These are phyloP conservation scores for Sporothrix schenckii DNA, from an alignment of 2,329 filamentous ascomycete genomes.

Conservation along the genomic window DNA sequence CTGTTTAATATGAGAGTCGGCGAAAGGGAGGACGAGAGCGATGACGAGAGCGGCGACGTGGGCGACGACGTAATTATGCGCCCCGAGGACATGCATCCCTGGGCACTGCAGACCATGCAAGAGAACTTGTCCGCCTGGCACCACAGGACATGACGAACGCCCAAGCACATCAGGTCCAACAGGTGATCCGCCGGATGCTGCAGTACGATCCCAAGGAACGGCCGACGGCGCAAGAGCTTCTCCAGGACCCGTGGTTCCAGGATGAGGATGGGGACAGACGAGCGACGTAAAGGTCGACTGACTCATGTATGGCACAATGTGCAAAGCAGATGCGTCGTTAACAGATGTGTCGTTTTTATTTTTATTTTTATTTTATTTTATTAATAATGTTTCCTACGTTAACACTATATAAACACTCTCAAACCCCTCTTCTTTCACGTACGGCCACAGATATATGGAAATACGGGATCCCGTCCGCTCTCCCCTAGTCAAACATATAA, in stretches of 20 bases:
- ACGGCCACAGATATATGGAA: neutral
- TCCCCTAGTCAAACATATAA: no score
- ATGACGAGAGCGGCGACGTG: no score
- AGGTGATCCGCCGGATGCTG: slow-evolving; percentile 9
- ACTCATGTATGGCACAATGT: no score
- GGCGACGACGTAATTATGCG: no score
- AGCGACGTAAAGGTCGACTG: no score
- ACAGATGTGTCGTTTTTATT: no score
- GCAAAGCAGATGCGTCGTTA: no score
- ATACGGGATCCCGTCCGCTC: neutral
- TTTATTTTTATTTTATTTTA: no score
- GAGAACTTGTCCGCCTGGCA: neutral
- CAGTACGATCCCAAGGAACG: slow-evolving; percentile 11
- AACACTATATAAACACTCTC: neutral
- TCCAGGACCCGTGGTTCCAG: slow-evolving; percentile 23
- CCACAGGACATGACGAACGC: neutral
- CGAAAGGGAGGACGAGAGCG: no score
- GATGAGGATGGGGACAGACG: no score
- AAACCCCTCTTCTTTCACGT: neutral
- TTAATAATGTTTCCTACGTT: neutral
- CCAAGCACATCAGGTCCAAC: neutral
- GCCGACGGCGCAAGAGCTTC: slow-evolving; percentile 8
- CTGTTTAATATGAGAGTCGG: no score
- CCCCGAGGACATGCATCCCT: no score
- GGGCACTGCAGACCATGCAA: neutral